phyloP scores from a whole-genome alignment of 805 yeast genomes.

The Nematodospora valgi region DNA sequence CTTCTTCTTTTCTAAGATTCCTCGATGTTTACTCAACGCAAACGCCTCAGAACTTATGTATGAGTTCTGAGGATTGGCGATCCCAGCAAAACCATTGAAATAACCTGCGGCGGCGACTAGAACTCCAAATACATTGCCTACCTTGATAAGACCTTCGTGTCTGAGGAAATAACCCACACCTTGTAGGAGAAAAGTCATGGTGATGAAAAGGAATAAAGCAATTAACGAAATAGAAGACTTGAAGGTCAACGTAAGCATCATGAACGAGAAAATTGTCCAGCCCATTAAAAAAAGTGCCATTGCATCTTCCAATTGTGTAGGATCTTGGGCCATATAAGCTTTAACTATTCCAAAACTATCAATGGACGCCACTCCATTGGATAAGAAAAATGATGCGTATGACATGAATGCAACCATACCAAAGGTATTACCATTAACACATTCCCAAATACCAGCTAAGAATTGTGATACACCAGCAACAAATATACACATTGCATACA shows the following conservation, averaged over 20 bases:
- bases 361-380: conserved; percentile 45
- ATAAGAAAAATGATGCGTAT: conserved; percentile 56
- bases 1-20: no score
- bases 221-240: conserved; percentile 51
- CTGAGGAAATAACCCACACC: conserved; percentile 47
- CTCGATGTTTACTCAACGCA: no score
- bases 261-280: conserved; percentile 62
- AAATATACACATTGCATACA: conserved; percentile 45
- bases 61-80: conserved; percentile 56
- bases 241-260: conserved; percentile 53
- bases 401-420: conserved; percentile 51
- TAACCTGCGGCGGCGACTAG: conserved; percentile 55
- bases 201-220: conserved; percentile 50
- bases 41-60: no score
- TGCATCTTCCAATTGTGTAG: conserved; percentile 45
- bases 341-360: conserved; percentile 55
- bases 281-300: conserved; percentile 58
- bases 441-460: conserved; percentile 50
- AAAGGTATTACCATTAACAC: conserved; percentile 51
- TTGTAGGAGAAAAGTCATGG: conserved; percentile 48
- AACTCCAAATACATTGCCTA: conserved; percentile 62
- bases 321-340: conserved; percentile 38
- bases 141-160: conserved; percentile 39
- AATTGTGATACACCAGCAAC: conserved; percentile 50
- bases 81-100: conserved; percentile 61